Evolutionary conservation across 495 filamentous ascomycete species (phyloP).

Genomic region (Daldinia grandis): DNA sequence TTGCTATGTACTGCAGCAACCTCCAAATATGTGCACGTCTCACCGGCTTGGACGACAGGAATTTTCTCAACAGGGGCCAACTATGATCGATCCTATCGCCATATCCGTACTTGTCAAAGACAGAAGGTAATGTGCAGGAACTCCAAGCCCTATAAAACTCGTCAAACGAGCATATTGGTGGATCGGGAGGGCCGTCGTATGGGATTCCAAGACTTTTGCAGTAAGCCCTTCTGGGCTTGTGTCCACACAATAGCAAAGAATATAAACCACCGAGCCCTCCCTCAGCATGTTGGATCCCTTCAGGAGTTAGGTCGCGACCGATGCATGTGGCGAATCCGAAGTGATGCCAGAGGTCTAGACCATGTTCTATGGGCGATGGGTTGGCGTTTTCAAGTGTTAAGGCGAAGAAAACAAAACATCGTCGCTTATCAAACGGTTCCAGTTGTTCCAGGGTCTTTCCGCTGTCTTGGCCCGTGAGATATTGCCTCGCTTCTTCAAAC

Average conservation of each 20-base stretch:
- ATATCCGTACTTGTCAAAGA: slow-evolving; percentile 9
- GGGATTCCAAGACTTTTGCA: slow-evolving; percentile 7
- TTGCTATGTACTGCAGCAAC: background rate
- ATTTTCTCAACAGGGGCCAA: background rate
- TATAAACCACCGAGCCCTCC: background rate
- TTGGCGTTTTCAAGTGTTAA: background rate
- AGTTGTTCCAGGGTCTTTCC: slow-evolving; percentile 4
- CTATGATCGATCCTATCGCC: background rate
- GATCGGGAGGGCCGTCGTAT: slow-evolving; percentile 5
- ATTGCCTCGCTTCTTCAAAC: background rate
- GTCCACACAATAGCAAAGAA: background rate
- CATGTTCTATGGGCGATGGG: background rate
- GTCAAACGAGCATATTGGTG: background rate
- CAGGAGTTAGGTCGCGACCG: background rate
- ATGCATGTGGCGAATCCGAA: slow-evolving; percentile 6
- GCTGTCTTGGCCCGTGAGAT: background rate
- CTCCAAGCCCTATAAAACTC: background rate
- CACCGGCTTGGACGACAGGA: background rate
- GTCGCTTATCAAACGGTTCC: slow-evolving; percentile 1
- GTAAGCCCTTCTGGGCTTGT: background rate
- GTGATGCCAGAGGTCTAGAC: background rate
- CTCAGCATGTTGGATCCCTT: background rate
- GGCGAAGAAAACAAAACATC: slow-evolving; percentile 1
- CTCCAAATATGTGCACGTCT: slow-evolving; percentile 1
- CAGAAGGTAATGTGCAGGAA: background rate